These are phyloP conservation scores for Neofusicoccum ribis DNA, from an alignment of 2,329 filamentous ascomycete species.

Conservation along the genomic window DNA sequence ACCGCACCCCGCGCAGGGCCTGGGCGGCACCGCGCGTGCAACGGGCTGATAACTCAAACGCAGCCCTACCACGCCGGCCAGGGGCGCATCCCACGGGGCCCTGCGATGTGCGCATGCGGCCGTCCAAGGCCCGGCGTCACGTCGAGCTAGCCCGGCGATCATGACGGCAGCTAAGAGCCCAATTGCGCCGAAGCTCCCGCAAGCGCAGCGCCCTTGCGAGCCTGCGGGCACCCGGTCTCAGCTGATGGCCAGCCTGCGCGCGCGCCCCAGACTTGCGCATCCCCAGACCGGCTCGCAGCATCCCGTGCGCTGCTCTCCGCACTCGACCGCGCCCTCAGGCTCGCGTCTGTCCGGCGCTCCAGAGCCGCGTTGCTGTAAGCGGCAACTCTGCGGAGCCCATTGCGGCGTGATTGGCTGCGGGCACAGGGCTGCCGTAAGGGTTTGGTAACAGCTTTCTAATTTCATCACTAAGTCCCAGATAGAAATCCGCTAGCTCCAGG, in stretches of 20 bases:
- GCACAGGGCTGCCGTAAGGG: not conserved
- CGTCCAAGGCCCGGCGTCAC: too few relatives aligned
- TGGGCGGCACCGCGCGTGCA: not conserved
- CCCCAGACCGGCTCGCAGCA: not conserved
- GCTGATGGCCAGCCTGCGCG: not conserved
- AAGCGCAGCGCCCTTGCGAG: too few relatives aligned
- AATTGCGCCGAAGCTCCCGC: not conserved
- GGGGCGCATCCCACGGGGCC: not conserved
- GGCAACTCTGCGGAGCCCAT: conserved; percentile 3
- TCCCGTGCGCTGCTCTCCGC: conserved; percentile 11
- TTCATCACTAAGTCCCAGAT: conserved; percentile 16
- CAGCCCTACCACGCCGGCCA: conserved; percentile 1
- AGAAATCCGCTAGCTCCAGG: conserved; percentile 15
- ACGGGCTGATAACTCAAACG: not conserved
- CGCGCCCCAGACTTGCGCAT: not conserved
- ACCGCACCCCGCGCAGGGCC: not conserved
- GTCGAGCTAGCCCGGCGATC: conserved; percentile 2
- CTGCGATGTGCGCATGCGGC: too few relatives aligned
- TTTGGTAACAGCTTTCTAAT: conserved; percentile 20
- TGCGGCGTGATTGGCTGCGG: not conserved
- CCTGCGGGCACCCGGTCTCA: not conserved
- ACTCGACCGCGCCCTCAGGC: not conserved
- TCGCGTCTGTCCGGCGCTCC: not conserved
- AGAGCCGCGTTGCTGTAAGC: not conserved
- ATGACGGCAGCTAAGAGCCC: not conserved